These are phyloP conservation scores for Metschnikowia kunwiensis DNA, from an alignment of 805 yeast species.

Conservation along the genomic window DNA sequence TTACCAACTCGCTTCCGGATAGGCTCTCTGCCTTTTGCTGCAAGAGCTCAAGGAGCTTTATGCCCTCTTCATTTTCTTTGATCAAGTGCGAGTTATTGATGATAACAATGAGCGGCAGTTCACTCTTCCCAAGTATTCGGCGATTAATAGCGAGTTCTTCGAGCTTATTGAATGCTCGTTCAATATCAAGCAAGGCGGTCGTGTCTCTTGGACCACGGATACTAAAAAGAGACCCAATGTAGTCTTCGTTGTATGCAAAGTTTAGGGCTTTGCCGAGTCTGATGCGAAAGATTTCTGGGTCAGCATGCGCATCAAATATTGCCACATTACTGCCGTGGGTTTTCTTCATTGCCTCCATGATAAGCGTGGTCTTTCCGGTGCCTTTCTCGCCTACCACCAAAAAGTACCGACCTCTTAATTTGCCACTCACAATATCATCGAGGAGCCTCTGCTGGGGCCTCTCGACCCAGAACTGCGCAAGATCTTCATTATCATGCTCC, in stretches of 20 bases:
- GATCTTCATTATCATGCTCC: constrained; percentile 24
- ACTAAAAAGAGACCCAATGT: constrained; percentile 76
- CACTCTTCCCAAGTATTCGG: constrained; percentile 32
- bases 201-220: constrained; percentile 84
- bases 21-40: constrained; percentile 82
- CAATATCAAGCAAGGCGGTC: constrained; percentile 76
- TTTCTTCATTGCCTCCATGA: constrained; percentile 66
- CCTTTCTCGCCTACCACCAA: constrained; percentile 81
- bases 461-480: constrained; percentile 53
- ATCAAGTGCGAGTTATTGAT: constrained; percentile 76
- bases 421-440: constrained; percentile 64
- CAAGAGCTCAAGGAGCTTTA: constrained; percentile 63
- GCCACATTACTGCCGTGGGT: constrained; percentile 63
- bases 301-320: constrained; percentile 78
- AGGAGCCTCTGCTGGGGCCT: constrained; percentile 64
- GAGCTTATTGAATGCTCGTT: constrained; percentile 72
- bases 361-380: constrained; percentile 77
- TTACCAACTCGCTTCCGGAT: constrained; percentile 68
- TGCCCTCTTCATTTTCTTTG: constrained; percentile 71
- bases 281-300: constrained; percentile 76
- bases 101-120: constrained; percentile 61
- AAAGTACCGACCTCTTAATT: constrained; percentile 64
- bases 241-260: constrained; percentile 74
- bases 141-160: constrained; percentile 66
- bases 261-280: constrained; percentile 73